Base-by-base conservation (phyloP, 805 yeast species). In the Saturnispora saitoi region DNA sequence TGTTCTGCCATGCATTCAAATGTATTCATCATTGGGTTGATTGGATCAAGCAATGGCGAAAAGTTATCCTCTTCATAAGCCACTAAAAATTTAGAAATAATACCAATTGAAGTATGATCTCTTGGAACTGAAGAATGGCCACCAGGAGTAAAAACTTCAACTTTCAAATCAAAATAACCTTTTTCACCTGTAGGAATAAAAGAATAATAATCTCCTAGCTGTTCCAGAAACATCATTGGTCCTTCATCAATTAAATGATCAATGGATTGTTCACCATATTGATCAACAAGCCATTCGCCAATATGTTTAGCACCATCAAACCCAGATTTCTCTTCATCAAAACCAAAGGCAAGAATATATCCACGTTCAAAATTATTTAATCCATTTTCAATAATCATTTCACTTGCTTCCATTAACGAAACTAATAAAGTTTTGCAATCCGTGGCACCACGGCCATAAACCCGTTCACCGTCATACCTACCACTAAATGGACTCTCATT, bases 251-350 rank as follows among this genome's bases (percentile, higher is more conserved):
- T 63, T 43, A 87, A 67, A 17, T 82, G 71, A 53, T 77, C 76
- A 30, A 86, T 54, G 0, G 82, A 73, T 51, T 86, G 70, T 26
- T 62, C 56, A 6, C 95, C 95, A 56, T 77, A 81, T 48, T 72
- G 71, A 20, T 75, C 69, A 28, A 69, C 63, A 19, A 87, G 58
- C 50, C 65, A 66, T 36, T 70, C 53, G 10, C 75, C 71, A 17
- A 86, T 66, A n/a, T 64, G 48, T 1, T 59, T 54, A 6, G 95
- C 95, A 46, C 91, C 90, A 7, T 68, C 62, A 17, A 54, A 50
- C 4, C 95, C 95, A 32, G 77, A 70, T 34, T 76, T 73, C 60
- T 87, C 95, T 67, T 86, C 95, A 59, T 87, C 95, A 55, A 77
- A 83, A 1, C 95, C 95, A 58, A 81, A 78, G 0, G 86, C 79